Base-by-base conservation (phyloP, 129 eudicot species). In the Kitagawia praeruptora region DNA sequence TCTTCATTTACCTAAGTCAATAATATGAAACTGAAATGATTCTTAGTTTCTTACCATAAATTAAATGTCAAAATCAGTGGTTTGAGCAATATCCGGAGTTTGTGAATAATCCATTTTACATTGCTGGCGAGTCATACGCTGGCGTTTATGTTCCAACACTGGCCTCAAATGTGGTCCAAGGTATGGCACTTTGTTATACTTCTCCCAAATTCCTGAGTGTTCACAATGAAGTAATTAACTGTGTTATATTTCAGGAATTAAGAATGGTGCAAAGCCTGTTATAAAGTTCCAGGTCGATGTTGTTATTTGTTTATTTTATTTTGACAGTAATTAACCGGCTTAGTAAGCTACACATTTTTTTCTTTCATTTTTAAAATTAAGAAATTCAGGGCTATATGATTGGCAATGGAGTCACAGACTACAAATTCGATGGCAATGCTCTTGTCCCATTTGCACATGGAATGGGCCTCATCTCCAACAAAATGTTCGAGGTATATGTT, bases 91-190 rank as follows among this genome's bases (percentile, higher is more conserved):
- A 27, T n/a, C 89, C 89, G 18, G 89, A 88, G 79, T 88, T 82
- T 70, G 10, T 51, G 12, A 16, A 46, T 4, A 88, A 88, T 72
- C 82, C 86, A 45, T 86, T 88, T 75, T 88, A 79, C 64, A 77
- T 88, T 15, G 72, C 89, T 2, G 92, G 92, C 8, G 89, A 88
- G 39, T 88, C 92, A 27, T 88, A 86, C 70, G 92, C 86, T 15
- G 91, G 91, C 15, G 49, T 88, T 44, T 88, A 88, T 15, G 81
- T 87, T 39, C 90, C 90, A 10, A 87, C 87, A 38, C 82, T 87
- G 13, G 81, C 90, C 27, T 64, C 28, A 1, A 75, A 87, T 39
- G 81, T 87, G 8, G 87, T 75, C 6, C 77, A 81, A 81, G 90
- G 90, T 87, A 76, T 7, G 49, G 16, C 75, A 34, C 38, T 63